Conservation (phyloP, 1,284 basidiomycete species). For the Porodaedalea pini region DNA sequence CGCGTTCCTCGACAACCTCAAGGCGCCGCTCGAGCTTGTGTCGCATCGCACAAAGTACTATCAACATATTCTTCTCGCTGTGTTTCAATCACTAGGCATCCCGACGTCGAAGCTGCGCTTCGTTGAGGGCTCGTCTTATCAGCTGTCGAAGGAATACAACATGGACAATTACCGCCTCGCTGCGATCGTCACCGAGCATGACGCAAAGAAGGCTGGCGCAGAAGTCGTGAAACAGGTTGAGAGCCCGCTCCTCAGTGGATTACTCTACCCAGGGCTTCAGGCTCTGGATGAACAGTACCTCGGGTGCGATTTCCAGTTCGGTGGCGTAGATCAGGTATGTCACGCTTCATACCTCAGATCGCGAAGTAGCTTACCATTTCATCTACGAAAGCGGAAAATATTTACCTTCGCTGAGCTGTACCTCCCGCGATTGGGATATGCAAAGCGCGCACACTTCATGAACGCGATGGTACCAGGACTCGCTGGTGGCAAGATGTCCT, state of each 20-base stretch:
- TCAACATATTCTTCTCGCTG: conserved; percentile 74
- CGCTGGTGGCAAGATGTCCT: conserved; percentile 97
- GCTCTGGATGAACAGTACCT: conserved; percentile 98
- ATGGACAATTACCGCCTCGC: conserved; percentile 93
- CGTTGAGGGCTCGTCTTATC: conserved; percentile 89
- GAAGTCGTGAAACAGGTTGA: conserved; percentile 99
- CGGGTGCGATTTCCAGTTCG: conserved; percentile 96
- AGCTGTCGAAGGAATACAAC: conserved; percentile 89
- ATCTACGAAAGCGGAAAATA: conserved; percentile 81
- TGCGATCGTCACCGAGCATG: conserved; percentile 89
- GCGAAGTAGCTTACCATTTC: conserved; percentile 7
- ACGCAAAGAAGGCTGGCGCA: conserved; percentile 98
- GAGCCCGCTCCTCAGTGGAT: conserved; percentile 83
- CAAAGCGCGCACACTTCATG: conserved; percentile 96
- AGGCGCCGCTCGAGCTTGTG: conserved; percentile 95
- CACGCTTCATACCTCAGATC: not conserved
- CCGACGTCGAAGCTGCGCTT: conserved; percentile 84
- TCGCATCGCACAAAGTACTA: conserved; percentile 91
- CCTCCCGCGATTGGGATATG: conserved; percentile 91
- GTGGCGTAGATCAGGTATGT: conserved; percentile 90
- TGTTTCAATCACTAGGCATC: conserved; percentile 88
- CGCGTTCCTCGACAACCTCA: conserved; percentile 97
- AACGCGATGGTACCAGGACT: conserved; percentile 98
- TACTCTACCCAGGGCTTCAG: conserved; percentile 96
- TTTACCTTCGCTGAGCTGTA: conserved; percentile 97